Evolutionary conservation across 768 basidiomycete species (phyloP).

Genomic region (Leccinum subgranulosum): DNA sequence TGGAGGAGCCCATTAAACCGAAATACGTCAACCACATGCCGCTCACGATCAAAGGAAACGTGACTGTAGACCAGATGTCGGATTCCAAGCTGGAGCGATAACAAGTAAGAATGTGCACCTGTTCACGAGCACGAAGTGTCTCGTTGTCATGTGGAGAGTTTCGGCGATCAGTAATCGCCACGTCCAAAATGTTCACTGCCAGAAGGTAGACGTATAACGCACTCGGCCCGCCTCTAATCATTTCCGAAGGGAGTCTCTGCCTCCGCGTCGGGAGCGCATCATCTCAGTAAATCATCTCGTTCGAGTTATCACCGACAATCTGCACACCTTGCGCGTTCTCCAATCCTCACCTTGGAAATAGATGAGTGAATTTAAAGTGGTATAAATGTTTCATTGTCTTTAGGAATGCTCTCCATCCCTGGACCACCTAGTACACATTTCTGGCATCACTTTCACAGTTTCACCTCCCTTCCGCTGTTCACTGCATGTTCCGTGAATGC

Average conservation of each 20-base stretch:
- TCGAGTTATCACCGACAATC: background rate
- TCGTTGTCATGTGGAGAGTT: conserved; percentile 91
- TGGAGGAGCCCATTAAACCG: conserved; percentile 99
- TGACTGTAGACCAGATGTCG: conserved; percentile 89
- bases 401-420: background rate
- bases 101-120: conserved; percentile 75
- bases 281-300: conserved; percentile 47
- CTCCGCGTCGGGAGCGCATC: conserved; percentile 69
- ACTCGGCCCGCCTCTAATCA: conserved; percentile 27
- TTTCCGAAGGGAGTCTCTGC: no score
- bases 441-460: background rate
- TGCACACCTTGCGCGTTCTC: background rate
- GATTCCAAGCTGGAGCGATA: conserved; percentile 87
- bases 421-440: background rate
- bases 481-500: background rate
- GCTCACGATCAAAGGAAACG: conserved; percentile 84
- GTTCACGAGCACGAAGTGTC: conserved; percentile 87
- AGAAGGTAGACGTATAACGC: conserved; percentile 94
- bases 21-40: conserved; percentile 99
- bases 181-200: conserved; percentile 65
- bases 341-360: background rate
- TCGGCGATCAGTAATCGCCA: conserved; percentile 61
- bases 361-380: background rate
- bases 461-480: background rate
- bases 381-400: conserved; percentile 13